A percentile compares a stretch with the other conserved stretches of the same genome.
These are phyloP conservation scores for Blastomyces silverae DNA, from an alignment of 2,329 filamentous ascomycete genomes.

Conservation along the genomic window DNA sequence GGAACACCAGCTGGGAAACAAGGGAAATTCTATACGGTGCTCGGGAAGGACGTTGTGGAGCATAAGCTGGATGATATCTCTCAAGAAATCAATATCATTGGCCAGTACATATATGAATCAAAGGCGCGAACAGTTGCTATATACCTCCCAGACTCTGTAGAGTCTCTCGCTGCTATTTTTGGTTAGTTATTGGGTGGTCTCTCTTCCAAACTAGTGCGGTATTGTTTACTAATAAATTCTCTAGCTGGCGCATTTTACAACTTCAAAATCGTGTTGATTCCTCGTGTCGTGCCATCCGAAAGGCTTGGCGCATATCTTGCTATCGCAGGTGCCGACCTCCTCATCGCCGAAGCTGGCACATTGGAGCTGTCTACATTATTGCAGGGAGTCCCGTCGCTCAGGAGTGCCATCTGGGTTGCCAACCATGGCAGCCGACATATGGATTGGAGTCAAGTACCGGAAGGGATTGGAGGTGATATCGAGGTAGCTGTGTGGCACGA, in stretches of 20 bases:
- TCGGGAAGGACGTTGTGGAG: conserved; percentile 68
- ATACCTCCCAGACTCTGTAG: conserved; percentile 87
- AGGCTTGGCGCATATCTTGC: conserved; percentile 65
- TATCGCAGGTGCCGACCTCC: conserved; percentile 66
- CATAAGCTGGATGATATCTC: conserved; percentile 67
- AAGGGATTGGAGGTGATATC: conserved; percentile 64
- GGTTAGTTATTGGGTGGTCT: conserved; percentile 38
- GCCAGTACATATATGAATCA: conserved; percentile 65
- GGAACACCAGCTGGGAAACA: conserved; percentile 54
- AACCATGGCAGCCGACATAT: conserved; percentile 85
- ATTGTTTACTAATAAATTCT: conserved; percentile 12
- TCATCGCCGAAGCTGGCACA: conserved; percentile 80
- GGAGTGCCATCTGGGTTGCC: conserved; percentile 83
- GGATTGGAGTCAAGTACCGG: conserved; percentile 87
- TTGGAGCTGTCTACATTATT: conserved; percentile 70
- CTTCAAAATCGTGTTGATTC: conserved; percentile 74
- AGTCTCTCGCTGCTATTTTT: conserved; percentile 75
- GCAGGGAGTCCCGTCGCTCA: conserved; percentile 62
- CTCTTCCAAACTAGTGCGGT: not conserved
- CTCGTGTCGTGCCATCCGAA: conserved; percentile 67
- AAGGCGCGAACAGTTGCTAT: conserved; percentile 70
- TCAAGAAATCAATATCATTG: conserved; percentile 80
- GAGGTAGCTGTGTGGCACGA: conserved; percentile 92
- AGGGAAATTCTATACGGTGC: conserved; percentile 69
- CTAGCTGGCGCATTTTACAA: conserved; percentile 81